phyloP scores from a whole-genome alignment of 2,329 filamentous ascomycete species.

The Pyricularia sp. region DNA sequence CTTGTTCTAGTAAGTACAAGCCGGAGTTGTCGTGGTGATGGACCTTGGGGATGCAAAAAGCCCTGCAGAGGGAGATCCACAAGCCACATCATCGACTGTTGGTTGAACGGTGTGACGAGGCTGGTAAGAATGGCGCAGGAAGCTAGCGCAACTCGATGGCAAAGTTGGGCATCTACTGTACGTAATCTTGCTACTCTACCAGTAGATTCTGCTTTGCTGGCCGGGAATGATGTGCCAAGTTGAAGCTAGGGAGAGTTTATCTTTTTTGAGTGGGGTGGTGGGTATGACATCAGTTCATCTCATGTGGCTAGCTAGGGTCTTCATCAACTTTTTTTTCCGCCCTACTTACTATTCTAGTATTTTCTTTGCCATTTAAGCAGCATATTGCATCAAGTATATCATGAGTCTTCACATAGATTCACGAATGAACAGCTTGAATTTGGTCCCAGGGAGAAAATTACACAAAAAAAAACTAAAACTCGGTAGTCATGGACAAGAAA shows the following conservation, averaged over 20 bases:
- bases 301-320: background rate
- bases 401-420: background rate
- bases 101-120: background rate
- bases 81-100: background rate
- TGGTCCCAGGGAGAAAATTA: too few species aligned
- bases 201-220: background rate
- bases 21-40: background rate
- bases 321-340: background rate
- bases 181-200: background rate
- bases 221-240: background rate
- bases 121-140: background rate
- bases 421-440: too few species aligned
- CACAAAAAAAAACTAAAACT: too few species aligned
- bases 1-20: background rate
- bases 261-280: background rate
- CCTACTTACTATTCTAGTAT: too few species aligned
- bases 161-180: background rate
- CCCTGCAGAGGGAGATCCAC: background rate
- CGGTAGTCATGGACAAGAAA: background rate
- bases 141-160: background rate
- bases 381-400: too few species aligned
- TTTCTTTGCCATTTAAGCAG: background rate
- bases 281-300: background rate
- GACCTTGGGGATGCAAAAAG: background rate
- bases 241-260: background rate